These are phyloP conservation scores for Silene vulgaris DNA, from an alignment of 179 eudicot species.

Conservation along the genomic window DNA sequence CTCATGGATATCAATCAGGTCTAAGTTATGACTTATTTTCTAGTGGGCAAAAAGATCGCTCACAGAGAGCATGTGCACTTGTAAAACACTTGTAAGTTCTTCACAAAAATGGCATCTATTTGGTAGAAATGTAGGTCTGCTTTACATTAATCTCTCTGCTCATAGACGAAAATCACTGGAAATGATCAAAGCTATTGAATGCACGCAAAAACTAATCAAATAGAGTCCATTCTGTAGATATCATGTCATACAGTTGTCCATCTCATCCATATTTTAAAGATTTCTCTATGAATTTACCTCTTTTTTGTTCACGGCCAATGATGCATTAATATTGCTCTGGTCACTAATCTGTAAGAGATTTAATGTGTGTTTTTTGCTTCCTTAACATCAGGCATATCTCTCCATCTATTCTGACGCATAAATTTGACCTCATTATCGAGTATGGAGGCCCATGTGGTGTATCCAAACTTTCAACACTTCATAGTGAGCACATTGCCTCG, in stretches of 20 bases:
- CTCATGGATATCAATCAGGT: conserved; percentile 21
- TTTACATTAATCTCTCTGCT: not conserved
- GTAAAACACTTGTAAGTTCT: conserved; percentile 49
- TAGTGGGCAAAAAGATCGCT: conserved; percentile 24
- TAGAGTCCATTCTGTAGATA: not conserved
- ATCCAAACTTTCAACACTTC: conserved; percentile 44
- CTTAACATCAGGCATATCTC: conserved; percentile 41
- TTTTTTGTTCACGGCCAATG: not conserved
- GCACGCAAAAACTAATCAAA: not conserved
- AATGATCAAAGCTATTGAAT: not conserved
- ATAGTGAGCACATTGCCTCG: conserved; percentile 28
- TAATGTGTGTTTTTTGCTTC: conserved; percentile 7
- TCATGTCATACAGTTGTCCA: not conserved
- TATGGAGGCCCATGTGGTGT: conserved; percentile 51
- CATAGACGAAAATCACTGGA: not conserved
- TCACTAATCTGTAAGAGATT: not conserved
- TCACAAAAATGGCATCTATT: not conserved
- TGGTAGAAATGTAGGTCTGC: conserved; percentile 1
- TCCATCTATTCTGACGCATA: conserved; percentile 43
- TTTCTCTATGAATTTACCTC: not conserved
- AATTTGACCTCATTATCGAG: conserved; percentile 54
- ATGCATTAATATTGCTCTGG: conserved; percentile 3
- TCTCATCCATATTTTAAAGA: not conserved
- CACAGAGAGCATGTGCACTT: conserved; percentile 41
- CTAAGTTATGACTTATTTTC: conserved; percentile 18